These are phyloP conservation scores for Hermanozyma aechmeae DNA, from an alignment of 805 yeast species.

Conservation along the genomic window DNA sequence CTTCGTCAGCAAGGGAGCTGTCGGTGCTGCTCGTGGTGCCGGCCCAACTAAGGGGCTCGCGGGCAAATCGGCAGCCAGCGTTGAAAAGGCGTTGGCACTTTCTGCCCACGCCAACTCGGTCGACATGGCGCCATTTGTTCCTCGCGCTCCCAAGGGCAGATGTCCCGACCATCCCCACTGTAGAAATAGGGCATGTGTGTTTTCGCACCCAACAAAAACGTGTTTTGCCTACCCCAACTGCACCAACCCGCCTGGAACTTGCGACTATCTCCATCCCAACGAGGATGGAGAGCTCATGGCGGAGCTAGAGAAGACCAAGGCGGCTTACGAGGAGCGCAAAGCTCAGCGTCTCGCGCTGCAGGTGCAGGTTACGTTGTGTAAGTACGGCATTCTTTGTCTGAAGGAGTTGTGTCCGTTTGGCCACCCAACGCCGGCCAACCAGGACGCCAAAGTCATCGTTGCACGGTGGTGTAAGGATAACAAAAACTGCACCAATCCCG, in stretches of 20 bases:
- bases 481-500: slow-evolving; percentile 48
- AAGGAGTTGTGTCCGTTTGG: slow-evolving; percentile 81
- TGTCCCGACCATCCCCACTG: slow-evolving; percentile 70
- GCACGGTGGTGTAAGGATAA: slow-evolving; percentile 73
- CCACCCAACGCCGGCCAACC: slow-evolving; percentile 85
- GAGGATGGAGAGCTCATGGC: slow-evolving; percentile 70
- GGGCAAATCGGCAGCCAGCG: slow-evolving; percentile 31
- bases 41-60: too few relatives aligned
- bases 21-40: too few relatives aligned
- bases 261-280: slow-evolving; percentile 75
- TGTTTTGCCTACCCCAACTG: slow-evolving; percentile 75
- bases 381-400: slow-evolving; percentile 66
- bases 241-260: slow-evolving; percentile 71
- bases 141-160: slow-evolving; percentile 49
- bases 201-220: slow-evolving; percentile 70
- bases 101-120: slow-evolving; percentile 14
- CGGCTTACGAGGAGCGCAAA: slow-evolving; percentile 36
- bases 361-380: slow-evolving; percentile 47
- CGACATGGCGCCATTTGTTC: slow-evolving; percentile 25
- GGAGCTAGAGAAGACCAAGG: slow-evolving; percentile 55
- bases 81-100: slow-evolving; percentile 32
- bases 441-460: slow-evolving; percentile 56
- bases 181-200: slow-evolving; percentile 56
- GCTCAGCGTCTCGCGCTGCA: slow-evolving; percentile 19
- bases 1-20: slow-evolving; percentile 7